Conservation (phyloP, 2,329 filamentous ascomycete species). For the Phialophora expanda region DNA sequence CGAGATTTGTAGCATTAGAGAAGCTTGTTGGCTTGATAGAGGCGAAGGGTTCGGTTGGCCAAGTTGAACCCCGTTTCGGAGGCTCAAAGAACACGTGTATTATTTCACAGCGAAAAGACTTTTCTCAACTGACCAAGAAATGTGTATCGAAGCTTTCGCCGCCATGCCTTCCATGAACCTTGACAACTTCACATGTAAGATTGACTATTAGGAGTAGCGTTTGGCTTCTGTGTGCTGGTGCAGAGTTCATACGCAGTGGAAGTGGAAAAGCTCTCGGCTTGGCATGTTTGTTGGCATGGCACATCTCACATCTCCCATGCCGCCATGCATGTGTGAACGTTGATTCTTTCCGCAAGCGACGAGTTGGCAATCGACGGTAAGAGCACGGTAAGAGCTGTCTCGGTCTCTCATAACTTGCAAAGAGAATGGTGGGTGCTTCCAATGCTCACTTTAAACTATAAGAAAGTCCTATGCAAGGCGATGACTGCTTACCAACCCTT, state of each 20-base stretch:
- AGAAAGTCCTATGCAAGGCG: neutral
- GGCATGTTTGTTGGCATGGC: neutral
- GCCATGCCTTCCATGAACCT: neutral
- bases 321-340: too few species aligned
- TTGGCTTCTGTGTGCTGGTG: neutral
- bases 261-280: neutral
- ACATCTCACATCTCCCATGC: neutral
- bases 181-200: neutral
- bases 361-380: neutral
- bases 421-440: neutral
- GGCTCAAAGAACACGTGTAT: slow-evolving; percentile 11
- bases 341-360: too few species aligned
- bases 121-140: neutral
- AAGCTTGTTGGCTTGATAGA: slow-evolving; percentile 3
- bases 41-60: neutral
- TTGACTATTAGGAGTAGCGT: neutral
- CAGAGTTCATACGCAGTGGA: neutral
- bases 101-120: neutral
- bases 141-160: neutral
- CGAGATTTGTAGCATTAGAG: slow-evolving; percentile 23
- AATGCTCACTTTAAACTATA: neutral
- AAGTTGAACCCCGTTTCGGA: neutral
- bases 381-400: neutral
- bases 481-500: slow-evolving; percentile 1
- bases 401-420: neutral